Percentiles rank a stretch among this genome's conserved stretches.
Conservation (phyloP, 257 asterid species). For the Paulownia fortunei region DNA sequence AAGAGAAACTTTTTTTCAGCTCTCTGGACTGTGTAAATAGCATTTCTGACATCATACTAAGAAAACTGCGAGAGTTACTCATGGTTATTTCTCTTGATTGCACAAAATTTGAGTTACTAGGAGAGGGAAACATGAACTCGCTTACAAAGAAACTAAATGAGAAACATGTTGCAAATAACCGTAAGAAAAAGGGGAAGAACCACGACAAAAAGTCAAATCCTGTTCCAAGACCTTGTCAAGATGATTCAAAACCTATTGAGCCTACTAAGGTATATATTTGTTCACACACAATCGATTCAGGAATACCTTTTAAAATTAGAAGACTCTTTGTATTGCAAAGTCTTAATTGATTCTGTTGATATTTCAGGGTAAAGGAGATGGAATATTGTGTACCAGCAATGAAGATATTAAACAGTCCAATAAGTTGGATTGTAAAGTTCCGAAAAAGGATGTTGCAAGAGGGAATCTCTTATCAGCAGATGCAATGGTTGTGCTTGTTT, state of each 20-base stretch:
- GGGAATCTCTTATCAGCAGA: constrained; percentile 51
- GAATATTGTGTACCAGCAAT: constrained; percentile 38
- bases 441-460: constrained; percentile 50
- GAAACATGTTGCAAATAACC: constrained; percentile 56
- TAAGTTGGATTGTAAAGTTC: constrained; percentile 39
- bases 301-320: constrained; percentile 22
- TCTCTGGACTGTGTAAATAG: constrained; percentile 76
- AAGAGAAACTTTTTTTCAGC: constrained; percentile 72
- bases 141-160: constrained; percentile 57
- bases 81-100: constrained; percentile 90
- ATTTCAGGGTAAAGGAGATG: constrained; percentile 64
- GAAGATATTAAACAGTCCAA: constrained; percentile 47
- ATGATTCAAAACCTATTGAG: constrained; percentile 43
- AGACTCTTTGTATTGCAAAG: constrained; percentile 17
- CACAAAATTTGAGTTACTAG: constrained; percentile 87
- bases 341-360: constrained; percentile 33
- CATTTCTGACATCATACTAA: constrained; percentile 68
- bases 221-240: constrained; percentile 56
- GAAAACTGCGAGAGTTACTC: constrained; percentile 82
- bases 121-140: constrained; percentile 58
- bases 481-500: constrained; percentile 68
- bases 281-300: constrained; percentile 30
- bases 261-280: constrained; percentile 58
- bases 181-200: constrained; percentile 82
- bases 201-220: constrained; percentile 65